Conservation (phyloP, 495 filamentous ascomycete species). For the Neurospora hispaniola region DNA sequence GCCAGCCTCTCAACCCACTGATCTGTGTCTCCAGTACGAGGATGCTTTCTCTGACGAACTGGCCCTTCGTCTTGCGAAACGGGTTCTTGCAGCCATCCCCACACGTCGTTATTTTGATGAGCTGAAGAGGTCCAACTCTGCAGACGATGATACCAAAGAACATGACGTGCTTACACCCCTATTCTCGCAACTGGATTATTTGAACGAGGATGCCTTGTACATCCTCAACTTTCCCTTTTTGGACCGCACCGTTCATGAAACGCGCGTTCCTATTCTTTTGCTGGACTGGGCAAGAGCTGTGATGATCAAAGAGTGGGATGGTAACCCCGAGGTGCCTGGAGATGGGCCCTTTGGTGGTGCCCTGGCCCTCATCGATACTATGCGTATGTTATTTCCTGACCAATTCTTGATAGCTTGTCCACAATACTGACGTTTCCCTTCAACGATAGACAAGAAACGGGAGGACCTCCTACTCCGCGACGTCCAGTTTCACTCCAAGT, state of each 20-base stretch:
- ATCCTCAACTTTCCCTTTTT: conserved; percentile 35
- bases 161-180: conserved; percentile 35
- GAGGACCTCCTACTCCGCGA: conserved; percentile 51
- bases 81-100: conserved; percentile 40
- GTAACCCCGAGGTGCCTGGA: conserved; percentile 53
- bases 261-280: conserved; percentile 44
- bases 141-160: conserved; percentile 17
- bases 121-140: conserved; percentile 22
- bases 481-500: conserved; percentile 61
- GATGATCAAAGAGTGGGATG: conserved; percentile 69
- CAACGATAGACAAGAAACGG: conserved; percentile 43
- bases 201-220: conserved; percentile 27
- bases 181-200: conserved; percentile 38
- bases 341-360: conserved; percentile 61
- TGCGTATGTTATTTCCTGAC: conserved; percentile 43
- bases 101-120: conserved; percentile 37
- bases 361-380: conserved; percentile 60
- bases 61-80: conserved; percentile 38
- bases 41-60: conserved; percentile 43
- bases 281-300: conserved; percentile 71
- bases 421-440: conserved; percentile 4
- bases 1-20: conserved; percentile 27
- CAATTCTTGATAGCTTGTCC: neutral
- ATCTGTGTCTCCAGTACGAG: conserved; percentile 43
- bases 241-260: conserved; percentile 39